Evolutionary conservation across 1,284 basidiomycete genomes (phyloP), one percentile per base, ranked within the genome.

Genomic region (Ceratobasidium sp.): DNA sequence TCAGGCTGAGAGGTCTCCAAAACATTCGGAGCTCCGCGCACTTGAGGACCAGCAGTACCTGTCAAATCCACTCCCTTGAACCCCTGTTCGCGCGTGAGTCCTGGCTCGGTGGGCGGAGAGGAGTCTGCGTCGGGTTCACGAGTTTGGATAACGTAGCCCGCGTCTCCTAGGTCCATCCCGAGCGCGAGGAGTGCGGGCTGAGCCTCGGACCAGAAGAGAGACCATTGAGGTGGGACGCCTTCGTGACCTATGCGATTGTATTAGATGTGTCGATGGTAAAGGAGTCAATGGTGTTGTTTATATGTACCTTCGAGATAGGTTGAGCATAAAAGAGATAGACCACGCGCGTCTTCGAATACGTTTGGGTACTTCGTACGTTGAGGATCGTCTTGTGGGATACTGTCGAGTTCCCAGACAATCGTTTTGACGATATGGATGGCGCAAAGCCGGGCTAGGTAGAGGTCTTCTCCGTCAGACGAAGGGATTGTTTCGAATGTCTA

Each of bases 1-100:
- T 44, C 71, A 51, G 71, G 71, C 60, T 73, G 71, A 20, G 40
- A 28, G 4, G 58, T 63, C 56, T 73, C 71, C 58, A 73, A 51
- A 49, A 63, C 40, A 51, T 73, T 73, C 13, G 71, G 71, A n/a
- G 71, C 58, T 15, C 58, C 71, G 26, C 71, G 71, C 13, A 73
- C 71, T 46, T 56, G 71, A 42, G 56, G 33, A 26, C 71, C 71
- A 7, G 71, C 71, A 5, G 58, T 73, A 33, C 71, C 71, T 20
- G 71, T 73, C 44, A 73, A 26, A 60, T 73, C 71, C 12, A 73
- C 71, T 10, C 71, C 71, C 33, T 73, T 73, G 60, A 73, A 73
- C 1, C 71, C 71, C 33, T 73, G 42, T 13, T 18, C 71, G 46
- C 71, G 71, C 26, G 71, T 73, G 18, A 73, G 28, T 20, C 58